Evolutionary conservation across 345 rosid genomes (phyloP).

Genomic region (Garcia nutans): DNA sequence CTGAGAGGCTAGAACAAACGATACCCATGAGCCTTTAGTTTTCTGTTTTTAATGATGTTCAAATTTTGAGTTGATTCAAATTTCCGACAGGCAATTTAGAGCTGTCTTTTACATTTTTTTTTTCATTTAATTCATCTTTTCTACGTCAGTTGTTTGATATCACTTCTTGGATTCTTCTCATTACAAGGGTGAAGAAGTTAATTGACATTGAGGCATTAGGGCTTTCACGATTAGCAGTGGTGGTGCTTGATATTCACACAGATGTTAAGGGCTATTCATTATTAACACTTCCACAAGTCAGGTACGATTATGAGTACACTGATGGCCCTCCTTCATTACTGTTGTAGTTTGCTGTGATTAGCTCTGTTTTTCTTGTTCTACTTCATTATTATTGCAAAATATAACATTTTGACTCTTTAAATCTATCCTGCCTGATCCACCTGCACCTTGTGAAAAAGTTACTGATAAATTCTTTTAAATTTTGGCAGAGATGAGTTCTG

Average conservation of each 20-base stretch:
- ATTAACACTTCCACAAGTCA: slow-evolving; percentile 86
- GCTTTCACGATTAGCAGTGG: slow-evolving; percentile 58
- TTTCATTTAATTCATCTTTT: background rate
- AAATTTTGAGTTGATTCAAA: too few species aligned
- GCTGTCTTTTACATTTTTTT: background rate
- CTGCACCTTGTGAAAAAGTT: background rate
- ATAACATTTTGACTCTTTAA: too few species aligned
- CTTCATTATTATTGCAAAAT: background rate
- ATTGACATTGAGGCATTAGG: slow-evolving; percentile 77
- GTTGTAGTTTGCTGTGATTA: background rate
- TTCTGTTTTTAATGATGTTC: too few species aligned
- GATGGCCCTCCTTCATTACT: background rate
- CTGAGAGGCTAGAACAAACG: too few species aligned
- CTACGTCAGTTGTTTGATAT: background rate
- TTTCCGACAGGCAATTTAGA: background rate
- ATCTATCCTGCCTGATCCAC: background rate
- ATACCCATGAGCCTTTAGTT: too few species aligned
- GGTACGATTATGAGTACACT: slow-evolving; percentile 36
- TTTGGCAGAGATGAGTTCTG: slow-evolving; percentile 79
- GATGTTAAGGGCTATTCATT: slow-evolving; percentile 82
- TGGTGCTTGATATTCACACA: slow-evolving; percentile 59
- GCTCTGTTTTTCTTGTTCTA: background rate
- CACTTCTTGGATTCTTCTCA: background rate
- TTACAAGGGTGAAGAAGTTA: slow-evolving; percentile 68
- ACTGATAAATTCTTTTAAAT: background rate